Percentiles rank a stretch among this genome's conserved stretches.
These are phyloP conservation scores for Acanthamoeba lenticulata DNA, from an alignment of 208 protist genomes.

Conservation along the genomic window DNA sequence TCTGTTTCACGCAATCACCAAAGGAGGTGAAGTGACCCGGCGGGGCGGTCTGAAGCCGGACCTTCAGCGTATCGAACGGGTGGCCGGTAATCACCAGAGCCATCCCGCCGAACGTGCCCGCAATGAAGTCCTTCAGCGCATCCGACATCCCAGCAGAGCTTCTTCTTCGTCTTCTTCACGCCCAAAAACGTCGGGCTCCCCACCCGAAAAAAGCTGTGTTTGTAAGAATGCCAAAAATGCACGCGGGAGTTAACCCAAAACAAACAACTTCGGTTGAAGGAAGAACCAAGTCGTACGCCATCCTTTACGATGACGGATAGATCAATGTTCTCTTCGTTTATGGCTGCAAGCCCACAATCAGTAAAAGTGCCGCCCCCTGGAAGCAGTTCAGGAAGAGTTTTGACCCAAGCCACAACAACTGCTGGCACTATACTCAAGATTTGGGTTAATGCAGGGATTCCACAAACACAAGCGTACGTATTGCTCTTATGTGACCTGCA, in stretches of 20 bases:
- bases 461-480: not conserved
- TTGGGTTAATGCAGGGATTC: not conserved
- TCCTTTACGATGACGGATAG: too few species aligned
- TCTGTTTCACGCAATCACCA: constrained; percentile 77
- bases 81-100: constrained; percentile 61
- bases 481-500: not conserved
- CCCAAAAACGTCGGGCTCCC: too few species aligned
- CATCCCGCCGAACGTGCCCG: constrained; percentile 63
- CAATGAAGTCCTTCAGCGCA: constrained; percentile 43
- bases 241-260: too few species aligned
- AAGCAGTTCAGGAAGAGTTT: too few species aligned
- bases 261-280: too few species aligned
- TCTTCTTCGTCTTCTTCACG: not conserved
- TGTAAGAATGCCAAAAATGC: too few species aligned
- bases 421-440: not conserved
- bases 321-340: too few species aligned
- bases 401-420: too few species aligned
- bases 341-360: too few species aligned
- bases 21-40: constrained; percentile 69
- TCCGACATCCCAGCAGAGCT: constrained; percentile 46
- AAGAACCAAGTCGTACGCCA: too few species aligned
- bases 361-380: too few species aligned
- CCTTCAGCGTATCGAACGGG: constrained; percentile 67
- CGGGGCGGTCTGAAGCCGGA: constrained; percentile 74
- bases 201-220: too few species aligned